These are phyloP conservation scores for Suillus subalutaceus DNA, from an alignment of 768 basidiomycete genomes.

Conservation along the genomic window DNA sequence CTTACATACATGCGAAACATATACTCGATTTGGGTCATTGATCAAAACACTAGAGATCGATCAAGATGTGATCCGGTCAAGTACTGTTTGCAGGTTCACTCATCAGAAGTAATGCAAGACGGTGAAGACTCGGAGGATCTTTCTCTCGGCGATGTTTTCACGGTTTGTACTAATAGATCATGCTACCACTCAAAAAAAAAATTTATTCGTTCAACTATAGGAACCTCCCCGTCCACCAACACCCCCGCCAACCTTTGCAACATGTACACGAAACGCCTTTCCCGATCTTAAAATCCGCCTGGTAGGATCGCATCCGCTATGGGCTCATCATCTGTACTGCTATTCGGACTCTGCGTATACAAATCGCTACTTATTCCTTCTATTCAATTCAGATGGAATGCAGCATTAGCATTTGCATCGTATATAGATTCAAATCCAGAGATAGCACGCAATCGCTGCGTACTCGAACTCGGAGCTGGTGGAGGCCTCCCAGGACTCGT, in stretches of 20 bases:
- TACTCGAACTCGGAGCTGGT: conserved; percentile 93
- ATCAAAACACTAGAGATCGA: not conserved
- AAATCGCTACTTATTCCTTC: not conserved
- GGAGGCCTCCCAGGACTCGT: conserved; percentile 88
- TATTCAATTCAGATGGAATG: conserved; percentile 71
- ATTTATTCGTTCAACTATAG: conserved; percentile 24
- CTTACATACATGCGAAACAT: not conserved
- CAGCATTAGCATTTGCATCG: conserved; percentile 69
- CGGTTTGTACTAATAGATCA: conserved; percentile 38
- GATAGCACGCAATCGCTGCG: conserved; percentile 47
- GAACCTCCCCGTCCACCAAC: conserved; percentile 70
- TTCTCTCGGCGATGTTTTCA: conserved; percentile 50
- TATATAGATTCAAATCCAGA: conserved; percentile 61
- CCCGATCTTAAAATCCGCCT: conserved; percentile 59
- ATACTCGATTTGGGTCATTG: not conserved
- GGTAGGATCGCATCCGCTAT: conserved; percentile 79
- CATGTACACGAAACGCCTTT: conserved; percentile 44
- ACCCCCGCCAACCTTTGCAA: conserved; percentile 58
- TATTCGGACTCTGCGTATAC: conserved; percentile 14
- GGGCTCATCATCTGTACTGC: conserved; percentile 75
- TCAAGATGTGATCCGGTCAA: not conserved
- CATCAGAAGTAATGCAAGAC: conserved; percentile 14
- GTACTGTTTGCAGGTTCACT: not conserved
- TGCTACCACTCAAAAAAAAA: not conserved
- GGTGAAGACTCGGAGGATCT: conserved; percentile 32